Conservation (phyloP, 306 rosid species). For the Ammopiptanthus mongolicus region DNA sequence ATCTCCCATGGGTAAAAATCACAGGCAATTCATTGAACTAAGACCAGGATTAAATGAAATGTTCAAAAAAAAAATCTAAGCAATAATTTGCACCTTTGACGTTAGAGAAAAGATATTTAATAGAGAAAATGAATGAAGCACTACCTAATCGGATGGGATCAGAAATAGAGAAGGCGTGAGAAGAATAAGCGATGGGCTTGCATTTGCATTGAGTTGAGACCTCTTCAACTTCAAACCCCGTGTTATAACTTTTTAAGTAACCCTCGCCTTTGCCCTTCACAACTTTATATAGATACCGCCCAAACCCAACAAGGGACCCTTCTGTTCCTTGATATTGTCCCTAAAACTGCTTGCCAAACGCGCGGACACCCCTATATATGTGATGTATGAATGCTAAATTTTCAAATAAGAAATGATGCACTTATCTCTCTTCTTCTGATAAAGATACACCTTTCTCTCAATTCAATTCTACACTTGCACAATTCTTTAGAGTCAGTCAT, state of each 20-base stretch:
- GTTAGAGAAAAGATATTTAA: neutral
- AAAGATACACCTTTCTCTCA: neutral
- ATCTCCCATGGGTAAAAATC: neutral
- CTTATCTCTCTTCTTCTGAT: too few relatives aligned
- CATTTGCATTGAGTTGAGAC: neutral
- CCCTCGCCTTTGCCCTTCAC: neutral
- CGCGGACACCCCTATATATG: neutral
- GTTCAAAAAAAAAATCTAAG: too few relatives aligned
- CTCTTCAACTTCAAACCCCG: neutral
- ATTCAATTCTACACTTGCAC: neutral
- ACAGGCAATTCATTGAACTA: neutral
- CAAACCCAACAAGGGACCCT: neutral
- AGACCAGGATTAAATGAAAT: neutral
- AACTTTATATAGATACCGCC: neutral
- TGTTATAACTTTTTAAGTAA: too few relatives aligned
- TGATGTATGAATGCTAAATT: neutral
- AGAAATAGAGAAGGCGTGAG: neutral
- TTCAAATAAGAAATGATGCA: too few relatives aligned
- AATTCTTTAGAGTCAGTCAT: too few relatives aligned
- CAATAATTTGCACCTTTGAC: too few relatives aligned
- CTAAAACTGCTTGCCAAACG: neutral
- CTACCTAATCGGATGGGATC: slow-evolving; percentile 14
- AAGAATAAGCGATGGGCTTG: neutral
- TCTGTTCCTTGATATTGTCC: neutral
- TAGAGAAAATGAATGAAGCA: neutral